Percentiles rank a stretch among this genome's conserved stretches.
Conservation (phyloP, 2,329 filamentous ascomycete genomes). For the Trichothecium sympodiale region DNA sequence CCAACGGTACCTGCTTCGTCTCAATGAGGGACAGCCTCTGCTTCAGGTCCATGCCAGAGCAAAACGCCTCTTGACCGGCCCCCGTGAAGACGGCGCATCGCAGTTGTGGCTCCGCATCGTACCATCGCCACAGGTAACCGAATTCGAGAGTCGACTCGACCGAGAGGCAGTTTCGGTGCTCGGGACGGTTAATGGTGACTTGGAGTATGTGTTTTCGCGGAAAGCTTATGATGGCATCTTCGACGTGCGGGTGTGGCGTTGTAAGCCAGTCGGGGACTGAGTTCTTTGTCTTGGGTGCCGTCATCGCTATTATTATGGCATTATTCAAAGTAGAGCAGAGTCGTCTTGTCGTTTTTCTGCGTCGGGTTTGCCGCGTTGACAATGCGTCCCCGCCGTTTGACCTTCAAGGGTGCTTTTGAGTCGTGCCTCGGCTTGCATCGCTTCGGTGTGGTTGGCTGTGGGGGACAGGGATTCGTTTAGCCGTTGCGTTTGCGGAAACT, state of each 20-base stretch:
- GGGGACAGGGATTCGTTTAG: no score
- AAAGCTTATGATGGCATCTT: constrained; percentile 24
- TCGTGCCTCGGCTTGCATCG: no score
- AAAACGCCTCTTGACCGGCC: constrained; percentile 36
- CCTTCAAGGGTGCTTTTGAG: no score
- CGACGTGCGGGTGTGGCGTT: constrained; percentile 18
- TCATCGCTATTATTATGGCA: constrained; percentile 6
- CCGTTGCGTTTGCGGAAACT: no score
- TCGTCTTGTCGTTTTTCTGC: no score
- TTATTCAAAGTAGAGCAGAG: no score
- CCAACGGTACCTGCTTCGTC: constrained; percentile 15
- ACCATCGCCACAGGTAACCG: constrained; percentile 35
- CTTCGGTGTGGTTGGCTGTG: no score
- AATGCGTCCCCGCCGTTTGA: no score
- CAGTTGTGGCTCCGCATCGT: constrained; percentile 36
- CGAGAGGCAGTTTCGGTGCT: constrained; percentile 28
- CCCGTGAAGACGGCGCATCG: constrained; percentile 41
- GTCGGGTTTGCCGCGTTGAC: no score
- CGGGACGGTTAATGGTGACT: constrained; percentile 31
- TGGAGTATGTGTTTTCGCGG: constrained; percentile 28
- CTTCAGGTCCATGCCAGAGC: constrained; percentile 42
- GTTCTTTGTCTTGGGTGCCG: constrained; percentile 13
- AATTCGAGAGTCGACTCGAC: constrained; percentile 25
- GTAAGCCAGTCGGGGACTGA: constrained; percentile 21
- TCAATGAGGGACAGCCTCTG: constrained; percentile 24